Evolutionary conservation across 2,329 filamentous ascomycete species (phyloP), one percentile per base, ranked within the genome.

Genomic region (Emergomyces africanus): DNA sequence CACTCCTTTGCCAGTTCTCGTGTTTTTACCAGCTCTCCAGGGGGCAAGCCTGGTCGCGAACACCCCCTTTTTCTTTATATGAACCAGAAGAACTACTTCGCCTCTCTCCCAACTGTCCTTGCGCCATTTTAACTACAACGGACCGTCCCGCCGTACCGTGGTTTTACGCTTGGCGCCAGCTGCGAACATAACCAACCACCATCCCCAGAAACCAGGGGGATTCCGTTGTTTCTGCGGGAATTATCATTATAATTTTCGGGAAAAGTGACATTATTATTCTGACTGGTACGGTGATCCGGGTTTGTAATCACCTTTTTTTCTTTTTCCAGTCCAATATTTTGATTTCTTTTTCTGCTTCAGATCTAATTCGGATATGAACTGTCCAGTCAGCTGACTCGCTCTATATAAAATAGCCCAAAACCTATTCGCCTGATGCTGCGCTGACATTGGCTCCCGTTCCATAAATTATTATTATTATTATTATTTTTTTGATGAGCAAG

Each of bases 341-440:
- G n/a, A 15, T 57, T 57, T 39, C 42, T 57, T 57, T 57, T 49
- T 57, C 30, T 49, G 41, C 33, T 25, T 35, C 25, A 15, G 28
- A 35, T 28, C 55, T 3, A 37, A 39, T 57, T 57, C n/a, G 55
- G 44, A 57, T 57, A 49, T 49, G 42, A 49, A 57, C 55, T n/a
- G 42, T n/a, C n/a, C 28, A 49, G 55, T 57, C 55, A 57, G 55
- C 55, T 57, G 55, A 57, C 44, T 25, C 30, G 55, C 33, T 35
- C 28, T 49, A 46, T 48, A 39, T 23, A 49, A 23, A 28, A 57
- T 56, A 48, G 33, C 42, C 55, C 55, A 35, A 41, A 23, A 23
- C 30, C 25, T 25, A 49, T 49, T 57, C 30, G 55, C 41, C 28
- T 25, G 55, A 48, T 57, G 33, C 42, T 25, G 42, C 12, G n/a